phyloP scores from a whole-genome alignment of 805 yeast genomes.

The Candida coleopterorum region DNA sequence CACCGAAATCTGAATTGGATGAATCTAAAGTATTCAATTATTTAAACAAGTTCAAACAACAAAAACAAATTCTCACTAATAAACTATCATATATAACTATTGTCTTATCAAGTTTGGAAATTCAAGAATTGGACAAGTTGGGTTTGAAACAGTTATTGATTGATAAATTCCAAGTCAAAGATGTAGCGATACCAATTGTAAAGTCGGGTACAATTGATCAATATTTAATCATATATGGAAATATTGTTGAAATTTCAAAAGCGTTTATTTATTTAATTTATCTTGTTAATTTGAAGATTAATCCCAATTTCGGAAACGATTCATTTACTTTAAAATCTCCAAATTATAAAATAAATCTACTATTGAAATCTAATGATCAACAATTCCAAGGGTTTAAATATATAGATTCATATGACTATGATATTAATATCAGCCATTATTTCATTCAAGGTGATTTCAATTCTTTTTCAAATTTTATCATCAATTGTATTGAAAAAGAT shows the following conservation, averaged over 20 bases:
- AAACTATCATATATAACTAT: conserved; percentile 6
- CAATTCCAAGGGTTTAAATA: conserved; percentile 3
- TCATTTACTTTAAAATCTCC: conserved; percentile 28
- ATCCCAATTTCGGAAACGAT: conserved; percentile 19
- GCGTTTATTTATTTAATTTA: conserved; percentile 24
- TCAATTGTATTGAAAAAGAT: conserved; percentile 2
- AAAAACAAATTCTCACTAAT: not conserved
- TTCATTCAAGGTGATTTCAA: conserved; percentile 18
- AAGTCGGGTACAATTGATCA: conserved; percentile 27
- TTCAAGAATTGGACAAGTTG: conserved; percentile 16
- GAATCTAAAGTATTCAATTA: conserved; percentile 8
- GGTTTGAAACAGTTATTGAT: conserved; percentile 13
- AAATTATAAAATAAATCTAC: conserved; percentile 19
- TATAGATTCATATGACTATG: conserved; percentile 10
- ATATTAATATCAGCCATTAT: conserved; percentile 5
- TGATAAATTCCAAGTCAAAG: conserved; percentile 17
- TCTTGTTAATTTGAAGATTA: conserved; percentile 20
- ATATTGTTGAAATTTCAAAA: conserved; percentile 15
- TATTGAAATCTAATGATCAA: conserved; percentile 3
- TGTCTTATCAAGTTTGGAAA: conserved; percentile 21
- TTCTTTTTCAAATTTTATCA: conserved; percentile 14
- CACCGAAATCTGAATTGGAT: conserved; percentile 4
- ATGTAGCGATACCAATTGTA: conserved; percentile 17
- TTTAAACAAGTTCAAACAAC: conserved; percentile 6
- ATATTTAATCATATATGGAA: conserved; percentile 27